Evolutionary conservation across 176 grass and related monocot genomes (phyloP).

Genomic region (Triticum timopheevii): DNA sequence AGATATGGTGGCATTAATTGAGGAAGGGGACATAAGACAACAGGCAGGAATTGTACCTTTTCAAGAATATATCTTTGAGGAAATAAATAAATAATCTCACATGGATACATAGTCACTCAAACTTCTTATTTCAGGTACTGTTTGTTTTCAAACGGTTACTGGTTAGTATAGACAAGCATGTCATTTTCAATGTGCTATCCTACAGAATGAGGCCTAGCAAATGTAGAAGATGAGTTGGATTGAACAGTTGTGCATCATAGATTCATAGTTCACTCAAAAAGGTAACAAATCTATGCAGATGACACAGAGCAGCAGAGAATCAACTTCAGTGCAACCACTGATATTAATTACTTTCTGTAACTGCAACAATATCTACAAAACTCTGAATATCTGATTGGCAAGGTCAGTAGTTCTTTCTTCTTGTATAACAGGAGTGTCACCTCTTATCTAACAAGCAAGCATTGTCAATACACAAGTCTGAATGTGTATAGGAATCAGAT

Average conservation of each 20-base stretch:
- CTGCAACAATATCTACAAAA: neutral
- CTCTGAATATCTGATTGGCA: slow-evolving; percentile 24
- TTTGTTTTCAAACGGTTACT: neutral
- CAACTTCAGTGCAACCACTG: slow-evolving; percentile 26
- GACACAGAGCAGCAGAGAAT: neutral
- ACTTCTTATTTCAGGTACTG: neutral
- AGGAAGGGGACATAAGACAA: slow-evolving; percentile 3
- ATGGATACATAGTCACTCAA: neutral
- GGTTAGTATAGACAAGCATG: neutral
- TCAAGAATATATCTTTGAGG: slow-evolving; percentile 1
- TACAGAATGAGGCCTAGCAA: slow-evolving; percentile 22
- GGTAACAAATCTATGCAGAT: neutral
- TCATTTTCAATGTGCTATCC: slow-evolving; percentile 5
- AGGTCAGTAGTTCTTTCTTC: slow-evolving; percentile 19
- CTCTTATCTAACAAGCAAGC: neutral
- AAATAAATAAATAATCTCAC: slow-evolving; percentile 4
- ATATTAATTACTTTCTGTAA: slow-evolving; percentile 21
- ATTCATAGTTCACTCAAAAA: neutral
- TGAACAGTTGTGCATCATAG: slow-evolving; percentile 13
- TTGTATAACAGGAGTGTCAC: slow-evolving; percentile 19
- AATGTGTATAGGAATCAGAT: neutral
- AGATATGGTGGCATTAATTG: neutral
- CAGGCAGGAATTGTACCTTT: neutral
- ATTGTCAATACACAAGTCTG: neutral
- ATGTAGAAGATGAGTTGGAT: slow-evolving; percentile 21